Percentiles rank a stretch among this genome's conserved stretches.
phyloP scores from a whole-genome alignment of 768 basidiomycete genomes.

The Lentinula detonsa region DNA sequence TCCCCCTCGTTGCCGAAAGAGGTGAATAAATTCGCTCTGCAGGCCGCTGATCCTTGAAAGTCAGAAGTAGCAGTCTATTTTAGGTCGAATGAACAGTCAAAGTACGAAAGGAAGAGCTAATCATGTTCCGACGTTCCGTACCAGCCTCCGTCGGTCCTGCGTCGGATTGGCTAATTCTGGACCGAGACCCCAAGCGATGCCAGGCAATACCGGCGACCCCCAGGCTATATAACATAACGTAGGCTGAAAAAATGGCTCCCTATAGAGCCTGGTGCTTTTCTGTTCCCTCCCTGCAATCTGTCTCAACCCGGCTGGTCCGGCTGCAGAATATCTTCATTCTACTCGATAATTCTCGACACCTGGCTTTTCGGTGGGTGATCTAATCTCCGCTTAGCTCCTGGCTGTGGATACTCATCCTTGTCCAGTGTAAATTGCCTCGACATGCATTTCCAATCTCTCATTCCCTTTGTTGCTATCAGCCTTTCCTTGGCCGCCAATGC shows the following conservation, averaged over 20 bases:
- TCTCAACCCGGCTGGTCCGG: slow-evolving; percentile 1
- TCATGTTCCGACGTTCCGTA: no score
- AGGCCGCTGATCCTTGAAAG: no score
- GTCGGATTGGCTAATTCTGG: no score
- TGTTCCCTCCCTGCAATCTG: not conserved
- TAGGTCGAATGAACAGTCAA: no score
- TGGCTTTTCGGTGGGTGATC: not conserved
- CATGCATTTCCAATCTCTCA: not conserved
- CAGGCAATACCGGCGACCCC: no score
- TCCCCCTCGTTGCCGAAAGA: no score
- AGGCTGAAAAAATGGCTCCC: not conserved
- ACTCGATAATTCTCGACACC: not conserved
- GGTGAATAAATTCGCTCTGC: no score
- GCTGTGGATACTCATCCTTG: not conserved
- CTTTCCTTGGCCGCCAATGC: not conserved
- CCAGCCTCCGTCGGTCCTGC: no score
- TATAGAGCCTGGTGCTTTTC: not conserved
- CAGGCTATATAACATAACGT: not conserved
- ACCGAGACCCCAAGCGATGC: not conserved
- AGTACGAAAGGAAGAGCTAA: no score
- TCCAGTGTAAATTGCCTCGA: no score
- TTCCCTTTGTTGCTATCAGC: not conserved
- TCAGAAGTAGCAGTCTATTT: no score
- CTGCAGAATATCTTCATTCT: not conserved
- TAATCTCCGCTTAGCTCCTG: not conserved